Evolutionary conservation across 345 rosid genomes (phyloP).

Genomic region (Hibiscus mutabilis): DNA sequence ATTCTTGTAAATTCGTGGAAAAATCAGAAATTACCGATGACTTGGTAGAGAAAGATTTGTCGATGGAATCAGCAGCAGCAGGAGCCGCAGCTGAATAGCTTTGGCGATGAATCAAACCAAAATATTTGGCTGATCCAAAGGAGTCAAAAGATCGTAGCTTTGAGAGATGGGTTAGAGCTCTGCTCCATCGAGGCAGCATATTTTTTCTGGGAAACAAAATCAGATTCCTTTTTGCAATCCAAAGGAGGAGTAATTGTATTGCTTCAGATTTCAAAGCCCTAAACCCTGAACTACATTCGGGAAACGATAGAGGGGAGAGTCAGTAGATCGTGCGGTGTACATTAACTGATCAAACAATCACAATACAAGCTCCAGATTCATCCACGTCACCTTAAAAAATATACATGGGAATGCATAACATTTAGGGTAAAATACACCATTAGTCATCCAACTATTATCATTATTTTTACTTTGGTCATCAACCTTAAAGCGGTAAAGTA

Average conservation of each 20-base stretch:
- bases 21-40: neutral
- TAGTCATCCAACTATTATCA: no score
- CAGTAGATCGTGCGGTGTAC: neutral
- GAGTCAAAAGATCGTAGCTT: slow-evolving; percentile 29
- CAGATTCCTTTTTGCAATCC: neutral
- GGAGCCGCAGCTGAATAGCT: slow-evolving; percentile 33
- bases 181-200: slow-evolving; percentile 60
- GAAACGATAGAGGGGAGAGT: neutral
- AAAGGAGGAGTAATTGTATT: neutral
- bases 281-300: slow-evolving; percentile 6
- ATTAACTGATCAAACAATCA: neutral
- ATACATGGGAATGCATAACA: no score
- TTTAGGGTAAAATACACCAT: no score
- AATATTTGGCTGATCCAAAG: slow-evolving; percentile 13
- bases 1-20: neutral
- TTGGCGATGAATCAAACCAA: slow-evolving; percentile 22
- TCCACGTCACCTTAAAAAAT: neutral
- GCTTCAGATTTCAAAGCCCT: slow-evolving; percentile 1
- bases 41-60: neutral
- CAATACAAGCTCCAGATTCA: neutral
- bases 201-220: neutral
- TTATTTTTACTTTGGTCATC: no score
- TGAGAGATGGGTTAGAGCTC: slow-evolving; percentile 29
- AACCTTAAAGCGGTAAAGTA: no score
- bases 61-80: neutral